Evolutionary conservation across 2,329 filamentous ascomycete species (phyloP).

Genomic region (Akanthomyces dipterigenus): DNA sequence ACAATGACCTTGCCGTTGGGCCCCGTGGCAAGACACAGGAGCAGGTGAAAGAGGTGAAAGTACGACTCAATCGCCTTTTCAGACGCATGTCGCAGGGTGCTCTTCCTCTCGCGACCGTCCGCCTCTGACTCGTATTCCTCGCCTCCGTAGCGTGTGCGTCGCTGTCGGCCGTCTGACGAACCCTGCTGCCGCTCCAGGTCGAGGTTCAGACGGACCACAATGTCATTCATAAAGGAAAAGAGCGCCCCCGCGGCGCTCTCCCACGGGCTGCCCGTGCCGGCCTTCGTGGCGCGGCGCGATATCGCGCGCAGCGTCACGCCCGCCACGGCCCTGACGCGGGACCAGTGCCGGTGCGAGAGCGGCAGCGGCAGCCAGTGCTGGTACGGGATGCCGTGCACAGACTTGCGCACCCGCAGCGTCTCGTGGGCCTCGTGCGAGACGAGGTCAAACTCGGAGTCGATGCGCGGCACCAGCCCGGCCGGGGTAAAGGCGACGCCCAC

Average conservation of each 20-base stretch:
- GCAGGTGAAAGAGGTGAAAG: conserved; percentile 44
- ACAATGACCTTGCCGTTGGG: not conserved
- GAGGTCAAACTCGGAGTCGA: conserved; percentile 44
- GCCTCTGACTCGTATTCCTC: not conserved
- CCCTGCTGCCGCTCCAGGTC: conserved; percentile 10
- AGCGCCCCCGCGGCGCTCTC: conserved; percentile 29
- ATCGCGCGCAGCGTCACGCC: not conserved
- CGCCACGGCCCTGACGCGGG: conserved; percentile 24
- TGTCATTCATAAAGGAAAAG: conserved; percentile 43
- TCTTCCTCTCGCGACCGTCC: conserved; percentile 19
- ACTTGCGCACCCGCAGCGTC: conserved; percentile 28
- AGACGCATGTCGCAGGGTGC: conserved; percentile 38
- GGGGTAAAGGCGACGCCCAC: conserved; percentile 29
- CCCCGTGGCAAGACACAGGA: conserved; percentile 37
- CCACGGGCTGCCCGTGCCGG: not conserved
- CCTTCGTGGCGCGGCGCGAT: not conserved
- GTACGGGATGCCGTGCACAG: conserved; percentile 36
- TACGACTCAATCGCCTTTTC: conserved; percentile 48
- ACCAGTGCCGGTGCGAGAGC: conserved; percentile 39
- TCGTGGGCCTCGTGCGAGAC: conserved; percentile 35
- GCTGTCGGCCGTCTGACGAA: not conserved
- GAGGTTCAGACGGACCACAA: conserved; percentile 41
- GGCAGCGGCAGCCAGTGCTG: conserved; percentile 40
- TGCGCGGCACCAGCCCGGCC: conserved; percentile 18
- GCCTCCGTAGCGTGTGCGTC: not conserved